Percentiles rank a stretch among this genome's conserved stretches.
Conservation (phyloP, 495 filamentous ascomycete genomes). For the Penicillium herquei region DNA sequence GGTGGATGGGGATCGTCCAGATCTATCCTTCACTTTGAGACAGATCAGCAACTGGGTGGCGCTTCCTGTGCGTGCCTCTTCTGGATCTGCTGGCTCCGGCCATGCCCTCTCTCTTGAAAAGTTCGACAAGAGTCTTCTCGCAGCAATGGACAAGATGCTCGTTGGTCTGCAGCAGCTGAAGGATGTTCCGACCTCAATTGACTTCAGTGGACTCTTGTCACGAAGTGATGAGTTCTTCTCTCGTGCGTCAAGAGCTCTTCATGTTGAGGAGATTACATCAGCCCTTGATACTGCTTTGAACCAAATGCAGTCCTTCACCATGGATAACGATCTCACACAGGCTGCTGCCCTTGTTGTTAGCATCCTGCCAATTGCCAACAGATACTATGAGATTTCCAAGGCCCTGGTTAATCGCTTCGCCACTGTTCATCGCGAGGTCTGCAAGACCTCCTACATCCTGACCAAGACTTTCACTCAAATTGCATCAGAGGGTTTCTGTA, state of each 20-base stretch:
- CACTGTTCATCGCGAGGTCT: conserved; percentile 62
- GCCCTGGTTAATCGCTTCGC: conserved; percentile 51
- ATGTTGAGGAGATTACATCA: conserved; percentile 51
- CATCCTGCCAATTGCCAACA: conserved; percentile 69
- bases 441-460: conserved; percentile 71
- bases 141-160: conserved; percentile 62
- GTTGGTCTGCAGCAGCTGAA: conserved; percentile 72
- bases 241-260: conserved; percentile 56
- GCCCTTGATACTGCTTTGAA: conserved; percentile 51
- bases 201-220: conserved; percentile 63
- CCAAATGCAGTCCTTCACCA: conserved; percentile 49
- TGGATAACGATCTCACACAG: conserved; percentile 38
- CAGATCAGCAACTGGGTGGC: conserved; percentile 45
- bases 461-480: conserved; percentile 73
- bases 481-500: conserved; percentile 84
- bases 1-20: conserved; percentile 48
- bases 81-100: conserved; percentile 1
- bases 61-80: background rate
- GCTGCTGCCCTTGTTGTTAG: conserved; percentile 63
- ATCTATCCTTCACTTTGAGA: conserved; percentile 60
- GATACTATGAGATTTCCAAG: conserved; percentile 63
- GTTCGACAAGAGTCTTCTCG: conserved; percentile 59
- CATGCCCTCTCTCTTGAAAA: conserved; percentile 23
- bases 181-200: conserved; percentile 53
- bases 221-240: conserved; percentile 57